Base-by-base conservation (phyloP, 345 rosid genomes). In the Hirschfeldia incana region DNA sequence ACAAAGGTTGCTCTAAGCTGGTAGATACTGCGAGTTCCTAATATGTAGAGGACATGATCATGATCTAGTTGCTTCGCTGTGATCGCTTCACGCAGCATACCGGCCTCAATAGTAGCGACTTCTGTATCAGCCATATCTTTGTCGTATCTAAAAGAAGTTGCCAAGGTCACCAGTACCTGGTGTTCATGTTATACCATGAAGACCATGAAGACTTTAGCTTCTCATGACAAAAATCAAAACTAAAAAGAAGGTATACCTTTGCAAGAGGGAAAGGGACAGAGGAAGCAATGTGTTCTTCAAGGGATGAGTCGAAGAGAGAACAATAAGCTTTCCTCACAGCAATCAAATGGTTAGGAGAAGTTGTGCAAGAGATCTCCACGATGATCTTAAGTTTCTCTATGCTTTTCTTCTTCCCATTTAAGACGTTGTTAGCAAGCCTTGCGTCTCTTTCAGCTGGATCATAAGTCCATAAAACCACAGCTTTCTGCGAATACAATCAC, bases 391-490 rank as follows among this genome's bases (percentile, higher is more conserved):
- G 68, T 26, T 84, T 84, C 17, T 93, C 88, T 30, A 74, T 11
- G 9, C 83, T 75, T 66, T 78, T 84, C 83, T 72, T 88, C 46
- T 58, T 84, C 28, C 69, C 76, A 62, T 80, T 86, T 75, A 95
- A 69, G 10, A 87, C 89, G 17, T 89, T 86, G 64, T 88, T 83
- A 36, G 88, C 89, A 15, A 91, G 81, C 74, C 73, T 88, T 3
- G 99, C 99, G 83, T 95, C 97, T 83, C 98, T 89, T 84, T 89
- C 93, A 5, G 90, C 79, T 30, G 99, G 91, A 69, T 91, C 98
- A 65, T 80, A 83, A 15, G 86, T 80, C 99, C 97, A 95, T 33
- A 74, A 64, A 69, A 86, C 67, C 74, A 93, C 84, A 3, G 97
- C 98, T 85, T 86, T 89, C 99, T 95, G 86, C 13, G 2, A 60